Conservation (phyloP, 192 early-diverging fungal species). For the Coemansia asiatica region DNA sequence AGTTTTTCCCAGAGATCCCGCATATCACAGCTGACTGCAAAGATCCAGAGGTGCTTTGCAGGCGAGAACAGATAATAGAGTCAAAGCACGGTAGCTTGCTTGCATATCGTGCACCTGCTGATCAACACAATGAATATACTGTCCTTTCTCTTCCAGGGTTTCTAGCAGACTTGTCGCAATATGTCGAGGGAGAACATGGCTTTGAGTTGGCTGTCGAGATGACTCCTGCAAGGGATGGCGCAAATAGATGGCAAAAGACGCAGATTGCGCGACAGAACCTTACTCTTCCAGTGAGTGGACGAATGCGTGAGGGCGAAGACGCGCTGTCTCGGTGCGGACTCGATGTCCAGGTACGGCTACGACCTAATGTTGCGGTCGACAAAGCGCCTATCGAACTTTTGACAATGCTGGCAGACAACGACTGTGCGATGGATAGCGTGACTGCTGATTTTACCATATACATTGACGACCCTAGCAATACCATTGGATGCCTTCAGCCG, state of each 20-base stretch:
- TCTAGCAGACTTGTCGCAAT: constrained; percentile 34
- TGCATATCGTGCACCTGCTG: constrained; percentile 14
- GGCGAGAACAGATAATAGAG: constrained; percentile 23
- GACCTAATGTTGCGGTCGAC: constrained; percentile 22
- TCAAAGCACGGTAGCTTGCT: constrained; percentile 33
- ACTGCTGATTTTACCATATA: constrained; percentile 36
- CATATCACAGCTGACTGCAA: background rate
- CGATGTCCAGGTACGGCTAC: constrained; percentile 47
- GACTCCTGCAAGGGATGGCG: constrained; percentile 16
- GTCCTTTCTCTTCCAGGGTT: constrained; percentile 29
- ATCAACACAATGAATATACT: constrained; percentile 27
- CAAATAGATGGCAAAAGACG: constrained; percentile 46
- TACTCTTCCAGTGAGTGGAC: constrained; percentile 21
- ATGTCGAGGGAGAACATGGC: constrained; percentile 44
- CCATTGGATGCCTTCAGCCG: constrained; percentile 45
- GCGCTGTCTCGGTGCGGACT: constrained; percentile 41
- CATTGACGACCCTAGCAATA: constrained; percentile 40
- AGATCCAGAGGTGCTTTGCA: background rate
- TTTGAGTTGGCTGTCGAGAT: constrained; percentile 44
- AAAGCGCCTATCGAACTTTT: constrained; percentile 11
- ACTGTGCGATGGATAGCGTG: constrained; percentile 27
- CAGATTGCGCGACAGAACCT: constrained; percentile 54
- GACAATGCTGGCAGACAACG: constrained; percentile 2
- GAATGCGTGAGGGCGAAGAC: constrained; percentile 27
- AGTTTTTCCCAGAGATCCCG: constrained; percentile 30